These are phyloP conservation scores for Dissophora ornata DNA, from an alignment of 192 early-diverging fungal genomes.

Conservation along the genomic window DNA sequence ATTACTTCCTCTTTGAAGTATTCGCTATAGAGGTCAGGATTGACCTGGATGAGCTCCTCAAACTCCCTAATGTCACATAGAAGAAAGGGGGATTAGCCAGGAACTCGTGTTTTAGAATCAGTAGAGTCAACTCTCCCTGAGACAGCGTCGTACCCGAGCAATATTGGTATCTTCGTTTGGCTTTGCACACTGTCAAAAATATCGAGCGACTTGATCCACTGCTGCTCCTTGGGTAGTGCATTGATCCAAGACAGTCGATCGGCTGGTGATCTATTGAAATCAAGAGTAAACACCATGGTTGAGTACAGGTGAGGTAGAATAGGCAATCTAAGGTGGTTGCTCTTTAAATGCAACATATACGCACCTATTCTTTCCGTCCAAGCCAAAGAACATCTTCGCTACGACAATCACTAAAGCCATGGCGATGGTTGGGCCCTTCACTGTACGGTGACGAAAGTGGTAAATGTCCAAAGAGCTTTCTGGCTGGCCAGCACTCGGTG, in stretches of 20 bases:
- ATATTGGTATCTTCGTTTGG: constrained; percentile 19
- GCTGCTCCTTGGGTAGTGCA: constrained; percentile 13
- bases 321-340: too few relatives aligned
- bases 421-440: constrained; percentile 1
- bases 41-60: constrained; percentile 43
- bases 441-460: not conserved
- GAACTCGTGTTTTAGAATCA: not conserved
- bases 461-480: too few relatives aligned
- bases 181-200: constrained; percentile 14
- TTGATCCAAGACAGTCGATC: constrained; percentile 21
- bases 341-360: too few relatives aligned
- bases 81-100: too few relatives aligned
- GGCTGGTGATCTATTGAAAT: not conserved
- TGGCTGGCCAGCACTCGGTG: too few relatives aligned
- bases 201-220: constrained; percentile 18
- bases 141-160: constrained; percentile 20
- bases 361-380: constrained; percentile 39
- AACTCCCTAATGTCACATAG: constrained; percentile 38
- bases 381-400: constrained; percentile 35
- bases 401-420: constrained; percentile 32
- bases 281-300: not conserved
- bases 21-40: constrained; percentile 37
- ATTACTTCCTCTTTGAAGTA: constrained; percentile 7
- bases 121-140: too few relatives aligned
- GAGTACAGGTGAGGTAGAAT: too few relatives aligned